phyloP scores from a whole-genome alignment of 805 yeast species.

The Komagataella kurtzmanii region DNA sequence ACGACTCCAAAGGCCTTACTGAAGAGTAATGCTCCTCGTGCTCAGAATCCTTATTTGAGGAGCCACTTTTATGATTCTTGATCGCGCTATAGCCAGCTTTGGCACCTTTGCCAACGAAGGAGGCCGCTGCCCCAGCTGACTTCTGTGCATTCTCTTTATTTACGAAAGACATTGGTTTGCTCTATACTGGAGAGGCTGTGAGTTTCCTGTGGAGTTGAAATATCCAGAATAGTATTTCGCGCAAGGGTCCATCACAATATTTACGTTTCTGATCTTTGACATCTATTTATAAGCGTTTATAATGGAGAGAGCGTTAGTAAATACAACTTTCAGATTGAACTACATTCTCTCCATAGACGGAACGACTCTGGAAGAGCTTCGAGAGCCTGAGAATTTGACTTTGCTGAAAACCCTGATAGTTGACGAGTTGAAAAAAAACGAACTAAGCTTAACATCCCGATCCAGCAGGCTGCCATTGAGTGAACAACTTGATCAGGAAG shows the following conservation, averaged over 20 bases:
- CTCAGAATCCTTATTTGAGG: conserved; percentile 10
- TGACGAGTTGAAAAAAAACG: background rate
- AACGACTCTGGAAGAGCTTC: background rate
- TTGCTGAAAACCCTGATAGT: background rate
- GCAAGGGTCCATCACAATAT: background rate
- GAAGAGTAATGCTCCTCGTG: conserved; percentile 5
- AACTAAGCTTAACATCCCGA: background rate
- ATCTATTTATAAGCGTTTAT: background rate
- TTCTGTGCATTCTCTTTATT: conserved; percentile 39
- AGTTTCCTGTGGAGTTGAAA: background rate
- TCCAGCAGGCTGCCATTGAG: background rate
- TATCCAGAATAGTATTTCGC: background rate
- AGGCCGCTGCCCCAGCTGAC: conserved; percentile 32
- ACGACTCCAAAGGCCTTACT: conserved; percentile 8
- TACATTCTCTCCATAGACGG: background rate
- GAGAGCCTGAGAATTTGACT: background rate
- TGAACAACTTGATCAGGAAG: background rate
- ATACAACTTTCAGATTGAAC: background rate
- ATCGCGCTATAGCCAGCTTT: conserved; percentile 34
- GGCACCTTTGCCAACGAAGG: conserved; percentile 38
- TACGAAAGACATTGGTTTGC: conserved; percentile 28
- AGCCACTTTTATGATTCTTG: conserved; percentile 17
- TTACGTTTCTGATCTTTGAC: background rate
- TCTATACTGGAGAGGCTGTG: conserved; percentile 5
- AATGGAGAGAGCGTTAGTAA: background rate